These are phyloP conservation scores for Trichoderma gracile DNA, from an alignment of 2,329 filamentous ascomycete genomes.

Conservation along the genomic window DNA sequence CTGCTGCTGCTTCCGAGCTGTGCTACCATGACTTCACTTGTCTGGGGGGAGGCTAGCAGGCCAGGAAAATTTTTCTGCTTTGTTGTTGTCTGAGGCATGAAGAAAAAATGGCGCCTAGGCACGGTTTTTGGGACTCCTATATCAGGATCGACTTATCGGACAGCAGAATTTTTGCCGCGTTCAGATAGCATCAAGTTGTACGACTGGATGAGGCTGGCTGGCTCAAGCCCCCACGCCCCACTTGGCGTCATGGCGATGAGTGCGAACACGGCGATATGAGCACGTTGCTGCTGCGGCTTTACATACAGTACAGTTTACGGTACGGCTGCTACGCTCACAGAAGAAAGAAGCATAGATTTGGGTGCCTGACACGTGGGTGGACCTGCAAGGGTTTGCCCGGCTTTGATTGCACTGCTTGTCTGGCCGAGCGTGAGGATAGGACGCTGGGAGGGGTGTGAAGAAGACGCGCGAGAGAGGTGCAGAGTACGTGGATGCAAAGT, in stretches of 20 bases:
- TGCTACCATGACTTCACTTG: not conserved
- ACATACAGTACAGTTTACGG: too few relatives aligned
- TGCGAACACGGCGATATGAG: slow-evolving; percentile 21
- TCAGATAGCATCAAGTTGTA: slow-evolving; percentile 25
- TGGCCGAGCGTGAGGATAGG: slow-evolving; percentile 3
- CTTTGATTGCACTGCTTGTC: slow-evolving; percentile 8
- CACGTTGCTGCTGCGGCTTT: not conserved
- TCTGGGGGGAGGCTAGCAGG: not conserved
- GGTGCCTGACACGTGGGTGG: slow-evolving; percentile 32
- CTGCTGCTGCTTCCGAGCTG: not conserved
- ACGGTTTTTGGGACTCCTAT: slow-evolving; percentile 5
- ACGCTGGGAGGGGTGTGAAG: slow-evolving; percentile 10
- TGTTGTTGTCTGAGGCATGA: slow-evolving; percentile 32
- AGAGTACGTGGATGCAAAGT: slow-evolving; percentile 7
- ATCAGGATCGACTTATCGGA: slow-evolving; percentile 27
- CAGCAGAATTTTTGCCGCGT: slow-evolving; percentile 20
- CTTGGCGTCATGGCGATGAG: slow-evolving; percentile 23
- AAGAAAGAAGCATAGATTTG: slow-evolving; percentile 8
- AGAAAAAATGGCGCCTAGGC: slow-evolving; percentile 13
- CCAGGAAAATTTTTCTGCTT: slow-evolving; percentile 24
- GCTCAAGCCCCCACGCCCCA: slow-evolving; percentile 27
- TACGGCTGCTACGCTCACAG: not conserved
- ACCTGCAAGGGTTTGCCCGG: slow-evolving; percentile 22
- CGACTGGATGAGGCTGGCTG: slow-evolving; percentile 28
- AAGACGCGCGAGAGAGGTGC: too few relatives aligned